Evolutionary conservation across 768 basidiomycete species (phyloP), one percentile per base, ranked within the genome.

Genomic region (Candolleomyces efflorescens): DNA sequence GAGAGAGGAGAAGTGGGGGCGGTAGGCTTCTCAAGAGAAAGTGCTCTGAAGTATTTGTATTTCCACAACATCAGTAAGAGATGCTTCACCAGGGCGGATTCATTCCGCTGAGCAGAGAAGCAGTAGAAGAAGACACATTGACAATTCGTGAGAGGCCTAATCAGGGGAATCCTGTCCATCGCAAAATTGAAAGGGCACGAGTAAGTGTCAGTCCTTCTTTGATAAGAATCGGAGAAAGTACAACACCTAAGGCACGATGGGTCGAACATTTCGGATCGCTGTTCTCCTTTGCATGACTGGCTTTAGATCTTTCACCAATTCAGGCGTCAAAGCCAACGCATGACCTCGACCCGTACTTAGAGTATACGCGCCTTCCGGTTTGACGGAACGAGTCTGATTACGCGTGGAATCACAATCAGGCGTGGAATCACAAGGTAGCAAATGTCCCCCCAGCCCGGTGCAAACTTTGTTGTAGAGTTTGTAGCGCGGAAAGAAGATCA

Each of bases 81-180:
- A 15, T 7, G 37, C 17, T n/a, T n/a, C 23, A 47, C 26, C 36
- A 57, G 10, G 20, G 36, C 39, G n/a, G 53, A 20, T 24, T 20
- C 51, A 4, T 50, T 13, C 15, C 36, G 18, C 15, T 46, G 10
- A 63, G 55, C 61, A 32, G 32, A 32, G 32, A 61, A 59, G 62
- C 59, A 51, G 59, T 43, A 59, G 62, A 55, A 53, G 52, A 47
- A 11, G 27, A n/a, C 13, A 51, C 57, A 65, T 47, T 73, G 72
- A 69, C 72, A 71, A 56, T 61, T 47, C 65, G 66, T 72, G 69
- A 64, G 69, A 67, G 52, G 63, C 50, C 22, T 55, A 61, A 53
- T 64, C 71, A 74, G 71, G 73, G 73, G 69, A 20, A 69, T 73
- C 68, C 73, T 75, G 73, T 75, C 73, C 61, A 69, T 63, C 59